Base-by-base conservation (phyloP, 495 filamentous ascomycete species). In the Hyphodiscus hymeniophilus region DNA sequence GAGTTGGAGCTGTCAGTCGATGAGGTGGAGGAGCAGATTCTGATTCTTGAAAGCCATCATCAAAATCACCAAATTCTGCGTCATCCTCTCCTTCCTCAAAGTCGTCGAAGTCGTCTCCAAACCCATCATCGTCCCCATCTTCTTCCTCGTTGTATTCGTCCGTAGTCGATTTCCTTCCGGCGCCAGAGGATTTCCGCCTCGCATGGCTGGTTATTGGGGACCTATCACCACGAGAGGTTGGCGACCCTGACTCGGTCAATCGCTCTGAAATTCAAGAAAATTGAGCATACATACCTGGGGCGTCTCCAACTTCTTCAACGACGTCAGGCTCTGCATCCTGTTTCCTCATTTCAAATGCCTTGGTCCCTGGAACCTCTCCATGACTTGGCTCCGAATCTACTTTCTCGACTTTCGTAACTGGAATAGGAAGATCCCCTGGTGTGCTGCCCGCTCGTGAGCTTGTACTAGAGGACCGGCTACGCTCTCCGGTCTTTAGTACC, bases 91-190 rank as follows among this genome's bases (percentile, higher is more conserved):
- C 86, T 61, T 88, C 89, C 60, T 90, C 89, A 61, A 97, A 96
- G 57, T 96, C 90, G 65, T 96, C 92, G 76, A 97, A 95, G 50
- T 94, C 90, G 60, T 92, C 90, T 48, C 84, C 86, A 67, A 84
- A 83, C 16, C 70, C 80, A 53, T 64, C 75, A 51, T 66, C 69
- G 47, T 71, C 62, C 21, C 64, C 63, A 48, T 67, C 60, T 38
- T 59, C 60, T 26, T 41, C 59, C 21, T 65, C 66, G 41, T 66
- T 63, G 38, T 61, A 59, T 40, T 69, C 65, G 31, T 41, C 35
- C 3, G 36, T 28, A 21, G 24, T 17, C 17, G 36, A 38, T 30
- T 51, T 58, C 38, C 42, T 54, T 12, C 13, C 47, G 21, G 50
- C 47, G 13, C 41, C 51, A 12, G 58, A 58, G 8, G 52, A 61